These are phyloP conservation scores for Aspergillus glaucus DNA, from an alignment of 2,329 filamentous ascomycete genomes.

Conservation along the genomic window DNA sequence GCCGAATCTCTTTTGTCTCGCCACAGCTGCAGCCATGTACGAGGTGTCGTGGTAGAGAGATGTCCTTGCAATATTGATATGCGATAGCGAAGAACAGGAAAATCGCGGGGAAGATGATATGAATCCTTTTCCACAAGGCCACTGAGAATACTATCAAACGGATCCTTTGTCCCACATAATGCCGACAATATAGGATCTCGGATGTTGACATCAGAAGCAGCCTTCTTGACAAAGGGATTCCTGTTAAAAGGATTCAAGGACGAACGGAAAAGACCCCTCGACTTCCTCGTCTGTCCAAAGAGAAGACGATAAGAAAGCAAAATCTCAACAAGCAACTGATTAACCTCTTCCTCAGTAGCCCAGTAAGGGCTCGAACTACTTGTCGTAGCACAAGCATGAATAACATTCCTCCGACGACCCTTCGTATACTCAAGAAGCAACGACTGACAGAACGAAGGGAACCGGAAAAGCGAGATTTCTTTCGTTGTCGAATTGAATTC, in stretches of 20 bases:
- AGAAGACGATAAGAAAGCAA: slow-evolving; percentile 6
- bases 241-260: not conserved
- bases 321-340: not conserved
- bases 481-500: too few relatives aligned
- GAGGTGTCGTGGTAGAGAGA: not conserved
- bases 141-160: not conserved
- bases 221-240: too few relatives aligned
- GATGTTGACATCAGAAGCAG: not conserved
- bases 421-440: not conserved
- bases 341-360: slow-evolving; percentile 6
- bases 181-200: not conserved
- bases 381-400: slow-evolving; percentile 4
- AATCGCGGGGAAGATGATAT: not conserved
- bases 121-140: not conserved
- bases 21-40: not conserved
- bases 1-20: slow-evolving; percentile 1
- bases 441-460: not conserved
- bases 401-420: not conserved
- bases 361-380: slow-evolving; percentile 4
- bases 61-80: not conserved
- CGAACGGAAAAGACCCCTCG: slow-evolving; percentile 1
- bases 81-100: not conserved
- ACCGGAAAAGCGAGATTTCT: too few relatives aligned
- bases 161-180: not conserved
- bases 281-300: slow-evolving; percentile 4